Evolutionary conservation across 225 moss, liverwort and hornwort species (phyloP).

Genomic region (Marchantia paleacea): DNA sequence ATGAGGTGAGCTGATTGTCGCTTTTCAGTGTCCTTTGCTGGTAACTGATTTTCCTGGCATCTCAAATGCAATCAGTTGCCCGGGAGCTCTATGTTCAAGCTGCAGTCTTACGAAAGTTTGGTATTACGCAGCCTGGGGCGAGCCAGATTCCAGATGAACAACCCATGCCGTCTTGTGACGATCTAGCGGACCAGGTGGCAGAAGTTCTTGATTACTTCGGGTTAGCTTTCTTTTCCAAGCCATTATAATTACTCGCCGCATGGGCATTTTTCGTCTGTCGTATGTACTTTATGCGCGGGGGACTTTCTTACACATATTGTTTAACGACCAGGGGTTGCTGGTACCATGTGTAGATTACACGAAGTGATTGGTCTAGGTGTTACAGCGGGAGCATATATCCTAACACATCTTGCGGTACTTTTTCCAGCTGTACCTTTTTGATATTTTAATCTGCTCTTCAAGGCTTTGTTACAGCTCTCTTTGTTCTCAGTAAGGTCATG

Average conservation of each 20-base stretch:
- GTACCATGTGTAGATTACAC: slow-evolving; percentile 44
- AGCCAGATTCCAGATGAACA: slow-evolving; percentile 58
- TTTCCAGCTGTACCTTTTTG: not conserved
- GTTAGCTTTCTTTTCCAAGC: slow-evolving; percentile 17
- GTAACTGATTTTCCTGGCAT: not conserved
- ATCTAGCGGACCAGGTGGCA: slow-evolving; percentile 83
- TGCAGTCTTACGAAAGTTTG: not conserved
- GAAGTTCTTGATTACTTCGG: slow-evolving; percentile 89
- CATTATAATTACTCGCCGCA: no score
- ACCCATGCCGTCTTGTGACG: slow-evolving; percentile 53
- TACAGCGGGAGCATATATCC: slow-evolving; percentile 82
- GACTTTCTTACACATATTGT: not conserved
- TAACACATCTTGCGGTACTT: slow-evolving; percentile 77
- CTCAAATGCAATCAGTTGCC: not conserved
- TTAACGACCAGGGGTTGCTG: not conserved
- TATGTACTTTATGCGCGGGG: no score
- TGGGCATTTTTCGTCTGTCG: no score
- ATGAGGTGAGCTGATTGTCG: slow-evolving; percentile 56
- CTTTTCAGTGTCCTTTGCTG: not conserved
- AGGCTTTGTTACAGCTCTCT: no score
- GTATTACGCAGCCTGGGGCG: slow-evolving; percentile 57
- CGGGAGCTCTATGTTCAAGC: not conserved
- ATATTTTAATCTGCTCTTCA: no score
- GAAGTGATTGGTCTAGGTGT: slow-evolving; percentile 92
- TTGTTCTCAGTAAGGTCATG: not conserved